These are phyloP conservation scores for Erodium trifolium DNA, from an alignment of 441 rosid species.

Conservation along the genomic window DNA sequence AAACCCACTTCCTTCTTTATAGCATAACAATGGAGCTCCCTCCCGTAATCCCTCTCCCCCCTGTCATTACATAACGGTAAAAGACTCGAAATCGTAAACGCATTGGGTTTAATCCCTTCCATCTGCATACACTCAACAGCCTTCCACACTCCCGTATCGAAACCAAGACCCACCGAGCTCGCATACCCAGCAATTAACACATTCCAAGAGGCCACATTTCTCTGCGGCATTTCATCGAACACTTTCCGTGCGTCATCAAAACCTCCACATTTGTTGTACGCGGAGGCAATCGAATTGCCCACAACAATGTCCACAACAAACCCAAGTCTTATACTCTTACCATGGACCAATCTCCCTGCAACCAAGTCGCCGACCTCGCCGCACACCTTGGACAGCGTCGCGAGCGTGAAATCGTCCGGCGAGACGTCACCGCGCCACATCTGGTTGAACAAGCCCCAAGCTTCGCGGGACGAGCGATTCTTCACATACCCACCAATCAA, in stretches of 20 bases:
- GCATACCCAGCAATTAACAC: constrained; percentile 34
- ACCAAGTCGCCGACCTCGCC: constrained; percentile 32
- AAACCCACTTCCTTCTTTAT: constrained; percentile 29
- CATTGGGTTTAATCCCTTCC: constrained; percentile 42
- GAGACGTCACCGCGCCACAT: constrained; percentile 29
- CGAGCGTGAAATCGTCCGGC: constrained; percentile 45
- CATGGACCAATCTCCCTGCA: constrained; percentile 41
- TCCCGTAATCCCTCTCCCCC: constrained; percentile 30
- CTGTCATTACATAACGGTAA: constrained; percentile 32
- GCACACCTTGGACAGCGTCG: constrained; percentile 38
- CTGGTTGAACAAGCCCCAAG: constrained; percentile 32
- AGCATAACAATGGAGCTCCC: constrained; percentile 49
- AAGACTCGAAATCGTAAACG: constrained; percentile 44
- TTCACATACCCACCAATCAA: constrained; percentile 48
- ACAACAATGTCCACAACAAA: constrained; percentile 33
- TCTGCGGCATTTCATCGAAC: constrained; percentile 57
- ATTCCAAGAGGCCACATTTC: constrained; percentile 49
- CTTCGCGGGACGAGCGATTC: constrained; percentile 26
- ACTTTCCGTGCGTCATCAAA: constrained; percentile 25
- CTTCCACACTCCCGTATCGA: constrained; percentile 19
- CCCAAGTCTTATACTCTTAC: constrained; percentile 34
- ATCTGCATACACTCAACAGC: constrained; percentile 34
- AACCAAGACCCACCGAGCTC: constrained; percentile 18
- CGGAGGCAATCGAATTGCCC: constrained; percentile 43
- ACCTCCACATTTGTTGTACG: constrained; percentile 42